These are phyloP conservation scores for Platanthera guangdongensis DNA, from an alignment of 106 monocot genomes.

Conservation along the genomic window DNA sequence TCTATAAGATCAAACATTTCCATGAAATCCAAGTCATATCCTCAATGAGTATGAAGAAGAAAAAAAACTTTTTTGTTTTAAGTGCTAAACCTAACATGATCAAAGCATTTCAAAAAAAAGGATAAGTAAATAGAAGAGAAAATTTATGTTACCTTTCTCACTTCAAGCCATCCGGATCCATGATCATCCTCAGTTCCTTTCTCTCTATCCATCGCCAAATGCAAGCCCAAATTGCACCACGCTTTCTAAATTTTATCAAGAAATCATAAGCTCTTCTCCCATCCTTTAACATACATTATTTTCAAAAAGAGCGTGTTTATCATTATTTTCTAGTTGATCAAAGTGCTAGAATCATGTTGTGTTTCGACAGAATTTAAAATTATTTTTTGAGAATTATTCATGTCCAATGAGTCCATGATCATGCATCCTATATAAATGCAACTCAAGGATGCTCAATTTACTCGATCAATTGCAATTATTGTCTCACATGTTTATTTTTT, in stretches of 20 bases:
- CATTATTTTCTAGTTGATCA: no score
- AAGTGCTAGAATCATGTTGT: no score
- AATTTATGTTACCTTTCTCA: conserved; percentile 57
- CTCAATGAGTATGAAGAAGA: not conserved
- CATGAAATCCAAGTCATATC: not conserved
- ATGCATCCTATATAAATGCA: no score
- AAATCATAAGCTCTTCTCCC: not conserved
- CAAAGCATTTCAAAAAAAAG: not conserved
- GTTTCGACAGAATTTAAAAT: no score
- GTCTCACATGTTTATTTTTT: no score
- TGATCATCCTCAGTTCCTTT: conserved; percentile 44
- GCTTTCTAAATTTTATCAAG: not conserved
- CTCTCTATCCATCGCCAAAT: conserved; percentile 38
- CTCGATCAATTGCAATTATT: no score
- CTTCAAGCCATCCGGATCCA: conserved; percentile 76
- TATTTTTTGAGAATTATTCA: no score
- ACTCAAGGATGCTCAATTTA: no score
- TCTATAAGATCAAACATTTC: not conserved
- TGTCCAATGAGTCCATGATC: no score
- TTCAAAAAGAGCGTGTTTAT: no score
- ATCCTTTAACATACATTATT: not conserved
- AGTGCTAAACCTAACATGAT: not conserved
- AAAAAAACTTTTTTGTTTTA: not conserved
- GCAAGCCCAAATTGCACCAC: not conserved
- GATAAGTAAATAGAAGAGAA: not conserved